Evolutionary conservation across 495 filamentous ascomycete genomes (phyloP), one percentile per base, ranked within the genome.

Genomic region (Halenospora varia): DNA sequence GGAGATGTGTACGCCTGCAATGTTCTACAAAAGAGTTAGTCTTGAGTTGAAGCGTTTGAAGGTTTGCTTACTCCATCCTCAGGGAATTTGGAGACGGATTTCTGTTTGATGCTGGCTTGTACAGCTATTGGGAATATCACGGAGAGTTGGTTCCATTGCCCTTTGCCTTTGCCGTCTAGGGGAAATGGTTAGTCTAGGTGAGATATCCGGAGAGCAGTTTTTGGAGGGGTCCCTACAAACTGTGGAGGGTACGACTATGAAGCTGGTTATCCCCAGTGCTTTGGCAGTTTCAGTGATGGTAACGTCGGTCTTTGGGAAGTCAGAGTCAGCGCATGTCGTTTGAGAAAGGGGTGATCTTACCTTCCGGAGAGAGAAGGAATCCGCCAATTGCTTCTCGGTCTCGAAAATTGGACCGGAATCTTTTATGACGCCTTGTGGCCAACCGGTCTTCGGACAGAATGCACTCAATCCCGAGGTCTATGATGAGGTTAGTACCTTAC

Each of bases 61-160:
- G 24, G 51, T 45, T 50, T 60, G 46, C 66, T 62, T 66, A 74
- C 72, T 25, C 61, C 60, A 48, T 72, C 57, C 24, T 62, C 57
- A 26, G 65, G 61, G 53, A 73, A 73, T 60, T 72, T 73, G 53
- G 69, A 68, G 20, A 72, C 68, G n/a, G 53, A 53, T 57, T 70
- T 68, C 41, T 62, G 63, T 51, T 55, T 58, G 22, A 74, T 72
- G 64, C 65, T 66, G 29, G 67, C 55, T 57, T 66, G 66, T 55
- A 68, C 57, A 39, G 56, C 63, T 22, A 65, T 66, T 47, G 71
- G 71, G 24, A 72, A 67, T 24, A 56, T 64, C 10, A 72, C 69
- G 45, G 71, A 74, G 25, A 72, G 50, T 57, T 72, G 68, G 56
- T 66, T 68, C 67, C 70, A 70, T 64, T 71, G 44, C 44, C 71